Evolutionary conservation across 495 filamentous ascomycete species (phyloP).

Genomic region (Xylaria sp.): DNA sequence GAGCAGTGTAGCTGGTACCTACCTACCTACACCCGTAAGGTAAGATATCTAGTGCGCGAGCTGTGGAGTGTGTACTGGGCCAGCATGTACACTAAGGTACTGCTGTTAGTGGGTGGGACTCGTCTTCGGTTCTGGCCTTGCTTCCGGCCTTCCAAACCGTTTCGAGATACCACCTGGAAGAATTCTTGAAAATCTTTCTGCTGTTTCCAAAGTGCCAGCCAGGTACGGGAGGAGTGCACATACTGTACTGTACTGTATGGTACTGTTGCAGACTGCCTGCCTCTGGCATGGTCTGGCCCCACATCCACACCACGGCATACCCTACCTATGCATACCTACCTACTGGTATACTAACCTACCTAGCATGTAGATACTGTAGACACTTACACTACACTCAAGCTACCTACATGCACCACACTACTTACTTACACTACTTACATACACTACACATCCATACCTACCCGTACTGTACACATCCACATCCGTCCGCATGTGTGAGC

Average conservation of each 20-base stretch:
- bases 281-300: slow-evolving; percentile 25
- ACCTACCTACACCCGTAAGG: neutral
- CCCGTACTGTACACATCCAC: no score
- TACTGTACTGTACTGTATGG: neutral
- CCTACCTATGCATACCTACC: no score
- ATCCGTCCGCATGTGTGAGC: slow-evolving; percentile 11
- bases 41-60: neutral
- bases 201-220: neutral
- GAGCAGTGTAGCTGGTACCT: neutral
- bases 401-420: no score
- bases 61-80: neutral
- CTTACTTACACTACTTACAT: no score
- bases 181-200: slow-evolving; percentile 18
- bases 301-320: slow-evolving; percentile 15
- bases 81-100: slow-evolving; percentile 11
- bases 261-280: neutral
- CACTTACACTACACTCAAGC: neutral
- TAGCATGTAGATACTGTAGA: no score
- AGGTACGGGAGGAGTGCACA: neutral
- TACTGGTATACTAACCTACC: no score
- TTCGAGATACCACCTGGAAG: neutral
- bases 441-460: no score
- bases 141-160: slow-evolving; percentile 9
- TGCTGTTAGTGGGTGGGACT: slow-evolving; percentile 2
- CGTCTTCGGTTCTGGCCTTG: slow-evolving; percentile 13